Conservation (phyloP, 2,329 filamentous ascomycete genomes). For the Diaporthe citri region DNA sequence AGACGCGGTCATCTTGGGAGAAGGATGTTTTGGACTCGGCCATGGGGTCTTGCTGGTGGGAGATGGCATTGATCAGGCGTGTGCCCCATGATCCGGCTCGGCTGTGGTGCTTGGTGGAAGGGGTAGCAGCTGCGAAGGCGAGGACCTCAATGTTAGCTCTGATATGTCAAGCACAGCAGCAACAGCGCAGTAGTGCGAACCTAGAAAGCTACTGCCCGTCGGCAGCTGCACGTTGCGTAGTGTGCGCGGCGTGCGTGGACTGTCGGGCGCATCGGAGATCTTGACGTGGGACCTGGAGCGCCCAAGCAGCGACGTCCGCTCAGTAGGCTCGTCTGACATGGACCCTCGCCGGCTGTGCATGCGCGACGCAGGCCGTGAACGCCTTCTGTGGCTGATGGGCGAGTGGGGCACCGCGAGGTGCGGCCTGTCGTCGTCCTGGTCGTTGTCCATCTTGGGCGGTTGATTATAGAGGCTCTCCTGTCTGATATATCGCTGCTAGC, state of each 20-base stretch:
- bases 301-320: slow-evolving; percentile 37
- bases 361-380: slow-evolving; percentile 39
- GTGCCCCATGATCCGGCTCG: slow-evolving; percentile 70
- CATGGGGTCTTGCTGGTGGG: slow-evolving; percentile 69
- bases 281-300: slow-evolving; percentile 34
- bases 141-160: slow-evolving; percentile 30
- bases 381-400: slow-evolving; percentile 37
- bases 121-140: slow-evolving; percentile 51
- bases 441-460: slow-evolving; percentile 28
- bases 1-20: slow-evolving; percentile 86
- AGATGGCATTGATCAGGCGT: slow-evolving; percentile 73
- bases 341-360: slow-evolving; percentile 37
- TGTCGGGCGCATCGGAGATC: slow-evolving; percentile 31
- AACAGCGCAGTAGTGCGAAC: slow-evolving; percentile 39
- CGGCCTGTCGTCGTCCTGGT: slow-evolving; percentile 33
- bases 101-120: slow-evolving; percentile 63
- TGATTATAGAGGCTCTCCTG: background rate
- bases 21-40: slow-evolving; percentile 75
- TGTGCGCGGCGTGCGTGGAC: slow-evolving; percentile 26
- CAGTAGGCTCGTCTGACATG: slow-evolving; percentile 37
- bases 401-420: slow-evolving; percentile 32
- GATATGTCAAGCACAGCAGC: background rate
- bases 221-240: slow-evolving; percentile 12
- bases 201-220: slow-evolving; percentile 36
- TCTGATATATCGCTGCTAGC: background rate